Conservation (phyloP, 208 protist species). For the Crithidia sp. region DNA sequence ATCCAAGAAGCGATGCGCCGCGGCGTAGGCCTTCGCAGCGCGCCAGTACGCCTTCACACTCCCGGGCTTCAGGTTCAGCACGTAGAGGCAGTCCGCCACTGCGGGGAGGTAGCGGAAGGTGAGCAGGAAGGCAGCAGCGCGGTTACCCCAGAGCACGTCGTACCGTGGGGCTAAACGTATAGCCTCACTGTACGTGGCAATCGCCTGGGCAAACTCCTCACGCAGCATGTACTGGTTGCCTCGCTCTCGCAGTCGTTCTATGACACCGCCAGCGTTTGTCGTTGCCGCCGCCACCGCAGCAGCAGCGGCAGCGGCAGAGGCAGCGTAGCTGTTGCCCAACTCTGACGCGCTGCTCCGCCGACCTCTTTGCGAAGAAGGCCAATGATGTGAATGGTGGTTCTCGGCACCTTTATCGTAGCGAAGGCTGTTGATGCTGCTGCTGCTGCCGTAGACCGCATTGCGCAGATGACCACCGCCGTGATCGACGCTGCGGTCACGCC, state of each 20-base stretch:
- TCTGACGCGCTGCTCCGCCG: no score
- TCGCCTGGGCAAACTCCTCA: conserved; percentile 55
- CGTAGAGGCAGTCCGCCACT: conserved; percentile 69
- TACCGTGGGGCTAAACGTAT: conserved; percentile 57
- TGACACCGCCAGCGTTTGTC: background rate
- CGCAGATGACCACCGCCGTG: background rate
- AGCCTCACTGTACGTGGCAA: conserved; percentile 69
- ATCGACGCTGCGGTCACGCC: background rate
- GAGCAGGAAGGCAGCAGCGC: conserved; percentile 74
- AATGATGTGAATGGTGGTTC: background rate
- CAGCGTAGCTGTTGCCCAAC: background rate
- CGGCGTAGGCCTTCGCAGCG: conserved; percentile 64
- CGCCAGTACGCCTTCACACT: conserved; percentile 76
- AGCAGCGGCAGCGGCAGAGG: background rate
- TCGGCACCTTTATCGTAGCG: background rate
- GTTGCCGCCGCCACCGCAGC: background rate
- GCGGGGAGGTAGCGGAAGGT: conserved; percentile 61
- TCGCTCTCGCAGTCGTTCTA: conserved; percentile 45
- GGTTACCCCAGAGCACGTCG: conserved; percentile 70
- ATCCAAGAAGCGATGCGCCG: conserved; percentile 24
- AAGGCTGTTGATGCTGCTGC: background rate
- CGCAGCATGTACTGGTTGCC: conserved; percentile 69
- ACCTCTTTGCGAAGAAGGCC: background rate
- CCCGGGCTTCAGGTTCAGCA: conserved; percentile 47
- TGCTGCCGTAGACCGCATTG: background rate